Base-by-base conservation (phyloP, 1,284 basidiomycete species). In the Moesziomyces parantarcticus region DNA sequence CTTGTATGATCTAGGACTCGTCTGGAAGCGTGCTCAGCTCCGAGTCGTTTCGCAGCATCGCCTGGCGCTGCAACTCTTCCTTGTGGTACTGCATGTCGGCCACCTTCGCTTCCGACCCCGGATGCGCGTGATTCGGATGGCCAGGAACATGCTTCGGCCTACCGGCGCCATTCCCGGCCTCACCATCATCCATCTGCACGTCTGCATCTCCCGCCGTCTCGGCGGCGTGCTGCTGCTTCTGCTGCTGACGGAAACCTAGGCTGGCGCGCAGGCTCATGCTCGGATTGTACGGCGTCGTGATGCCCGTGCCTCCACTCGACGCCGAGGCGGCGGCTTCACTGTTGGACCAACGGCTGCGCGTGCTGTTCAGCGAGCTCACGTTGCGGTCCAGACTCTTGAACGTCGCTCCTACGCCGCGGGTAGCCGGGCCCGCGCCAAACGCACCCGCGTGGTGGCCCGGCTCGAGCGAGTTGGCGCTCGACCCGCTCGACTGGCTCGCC, bases 21-120 rank as follows among this genome's bases (percentile, higher is more conserved):
- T 66, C 69, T 1, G 69, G 58, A 2, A 72, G 46, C 9, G 59
- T 52, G 32, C 46, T 58, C 9, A 72, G 34, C 1, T 21, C 26
- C 5, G 70, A 67, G 44, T 78, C 77, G 42, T 76, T 58, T 7
- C 68, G 53, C 10, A 78, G 57, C 77, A 80, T 79, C 16, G 69
- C 73, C 20, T 50, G 34, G 14, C 68, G 56, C 56, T 81, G 66
- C 44, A 55, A 62, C 22, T 75, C 69, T 46, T 81, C 77, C 41
- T 63, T 58, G 21, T 64, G 55, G 49, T 81, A 81, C 57, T 75
- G 72, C 44, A 71, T 50, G 44, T 81, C 79, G 18, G 79, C 79
- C 3, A 76, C 58, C 10, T 71, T 47, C 1, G 79, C 79, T 18
- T 54, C 42, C 42, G 71, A 79, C 10, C 77, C 77, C 0, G 79